Percentiles rank a stretch among this genome's conserved stretches.
Evolutionary conservation across 345 rosid genomes (phyloP).

Genomic region (Nasturtium officinale): DNA sequence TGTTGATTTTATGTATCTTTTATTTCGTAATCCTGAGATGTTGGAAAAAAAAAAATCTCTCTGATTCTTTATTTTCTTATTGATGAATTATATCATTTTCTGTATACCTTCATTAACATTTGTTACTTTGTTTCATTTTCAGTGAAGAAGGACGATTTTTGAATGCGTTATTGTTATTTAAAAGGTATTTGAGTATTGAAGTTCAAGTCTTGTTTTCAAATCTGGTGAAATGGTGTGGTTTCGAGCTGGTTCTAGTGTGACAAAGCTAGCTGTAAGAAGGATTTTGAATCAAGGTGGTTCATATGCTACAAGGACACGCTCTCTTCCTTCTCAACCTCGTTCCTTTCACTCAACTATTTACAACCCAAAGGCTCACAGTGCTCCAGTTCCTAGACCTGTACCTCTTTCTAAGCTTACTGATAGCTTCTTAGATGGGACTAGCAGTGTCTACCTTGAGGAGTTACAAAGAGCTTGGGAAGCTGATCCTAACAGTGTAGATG

Average conservation of each 20-base stretch:
- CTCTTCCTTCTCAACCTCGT: conserved; percentile 51
- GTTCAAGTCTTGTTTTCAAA: background rate
- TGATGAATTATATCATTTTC: background rate
- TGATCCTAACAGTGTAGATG: conserved; percentile 75
- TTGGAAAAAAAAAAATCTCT: background rate
- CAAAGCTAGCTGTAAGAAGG: conserved; percentile 68
- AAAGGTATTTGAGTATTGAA: conserved; percentile 12
- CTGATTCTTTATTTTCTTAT: background rate
- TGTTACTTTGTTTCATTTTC: conserved; percentile 2
- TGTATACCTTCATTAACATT: background rate
- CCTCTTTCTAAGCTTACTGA: conserved; percentile 83
- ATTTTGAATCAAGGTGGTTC: conserved; percentile 61
- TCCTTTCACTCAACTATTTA: conserved; percentile 55
- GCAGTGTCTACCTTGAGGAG: conserved; percentile 85
- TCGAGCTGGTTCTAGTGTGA: conserved; percentile 63
- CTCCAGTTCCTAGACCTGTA: conserved; percentile 74
- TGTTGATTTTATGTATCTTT: conserved; percentile 11
- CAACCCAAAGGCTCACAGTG: conserved; percentile 60
- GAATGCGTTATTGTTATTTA: conserved; percentile 18
- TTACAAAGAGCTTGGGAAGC: conserved; percentile 81
- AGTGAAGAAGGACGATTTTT: conserved; percentile 25
- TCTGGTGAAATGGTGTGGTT: conserved; percentile 67
- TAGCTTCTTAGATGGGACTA: conserved; percentile 75
- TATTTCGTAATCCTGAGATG: background rate
- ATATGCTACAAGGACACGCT: conserved; percentile 52